These are phyloP conservation scores for Sporormia fimetaria DNA, from an alignment of 495 filamentous ascomycete genomes.

Conservation along the genomic window DNA sequence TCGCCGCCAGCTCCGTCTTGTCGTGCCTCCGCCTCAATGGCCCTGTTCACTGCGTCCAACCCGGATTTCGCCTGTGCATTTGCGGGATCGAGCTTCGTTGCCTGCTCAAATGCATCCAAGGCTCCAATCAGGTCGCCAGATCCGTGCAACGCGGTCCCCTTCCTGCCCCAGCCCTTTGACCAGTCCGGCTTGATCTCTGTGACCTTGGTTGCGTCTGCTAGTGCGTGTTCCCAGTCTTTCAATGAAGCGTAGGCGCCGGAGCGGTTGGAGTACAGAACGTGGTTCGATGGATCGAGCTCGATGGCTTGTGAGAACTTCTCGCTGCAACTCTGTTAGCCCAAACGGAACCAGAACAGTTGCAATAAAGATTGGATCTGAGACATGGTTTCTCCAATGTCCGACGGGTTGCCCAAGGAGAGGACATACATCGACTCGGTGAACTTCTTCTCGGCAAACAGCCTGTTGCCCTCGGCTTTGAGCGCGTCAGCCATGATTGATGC, in stretches of 20 bases:
- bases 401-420: constrained; percentile 6
- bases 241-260: constrained; percentile 93
- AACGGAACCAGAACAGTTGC: background rate
- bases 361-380: too few relatives aligned
- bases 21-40: constrained; percentile 69
- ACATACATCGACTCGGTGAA: constrained; percentile 91
- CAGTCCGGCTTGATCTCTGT: constrained; percentile 93
- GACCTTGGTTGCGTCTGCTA: constrained; percentile 85
- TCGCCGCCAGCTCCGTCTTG: constrained; percentile 57
- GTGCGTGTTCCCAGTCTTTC: constrained; percentile 68
- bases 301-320: constrained; percentile 93
- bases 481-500: constrained; percentile 35
- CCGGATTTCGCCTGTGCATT: constrained; percentile 91
- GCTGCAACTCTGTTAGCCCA: constrained; percentile 36
- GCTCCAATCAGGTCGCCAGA: constrained; percentile 73
- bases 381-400: too few relatives aligned
- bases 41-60: constrained; percentile 66
- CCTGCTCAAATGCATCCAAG: constrained; percentile 80
- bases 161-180: constrained; percentile 89
- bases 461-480: constrained; percentile 95
- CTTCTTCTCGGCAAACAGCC: constrained; percentile 92
- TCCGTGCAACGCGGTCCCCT: constrained; percentile 83
- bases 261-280: constrained; percentile 95
- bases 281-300: constrained; percentile 73
- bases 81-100: constrained; percentile 76